Evolutionary conservation across 1,139 yeast genomes (phyloP).

Genomic region (Geotrichum carabidarum): DNA sequence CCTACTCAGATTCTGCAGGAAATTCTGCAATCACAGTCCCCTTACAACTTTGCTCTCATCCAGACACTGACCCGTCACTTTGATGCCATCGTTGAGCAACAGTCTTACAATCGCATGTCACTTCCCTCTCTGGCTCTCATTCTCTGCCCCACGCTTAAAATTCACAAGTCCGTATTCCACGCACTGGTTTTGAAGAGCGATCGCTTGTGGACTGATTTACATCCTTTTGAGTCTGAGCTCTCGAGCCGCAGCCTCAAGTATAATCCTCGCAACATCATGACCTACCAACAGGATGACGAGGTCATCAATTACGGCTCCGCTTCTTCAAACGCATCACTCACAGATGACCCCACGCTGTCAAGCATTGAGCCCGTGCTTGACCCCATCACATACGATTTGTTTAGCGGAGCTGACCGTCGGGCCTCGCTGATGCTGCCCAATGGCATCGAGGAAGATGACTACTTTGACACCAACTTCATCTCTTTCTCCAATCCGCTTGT

Average conservation of each 20-base stretch:
- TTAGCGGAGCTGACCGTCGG: not conserved
- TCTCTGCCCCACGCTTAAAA: conserved; percentile 34
- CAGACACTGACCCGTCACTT: conserved; percentile 31
- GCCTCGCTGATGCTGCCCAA: not conserved
- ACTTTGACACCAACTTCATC: not conserved
- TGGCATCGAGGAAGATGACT: not conserved
- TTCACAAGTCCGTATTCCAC: conserved; percentile 27
- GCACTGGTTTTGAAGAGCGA: conserved; percentile 26
- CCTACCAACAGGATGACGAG: conserved; percentile 9
- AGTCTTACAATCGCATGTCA: conserved; percentile 31
- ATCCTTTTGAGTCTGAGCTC: conserved; percentile 14
- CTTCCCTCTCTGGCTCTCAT: conserved; percentile 31
- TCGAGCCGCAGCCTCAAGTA: not conserved
- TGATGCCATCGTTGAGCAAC: conserved; percentile 23
- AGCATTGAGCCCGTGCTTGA: conserved; percentile 3
- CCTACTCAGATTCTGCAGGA: conserved; percentile 27
- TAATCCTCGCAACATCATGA: conserved; percentile 7
- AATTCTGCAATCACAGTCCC: conserved; percentile 25
- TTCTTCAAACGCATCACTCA: conserved; percentile 5
- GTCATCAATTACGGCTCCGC: not conserved
- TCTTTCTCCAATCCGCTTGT: not conserved
- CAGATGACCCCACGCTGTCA: conserved; percentile 4
- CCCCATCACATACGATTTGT: conserved; percentile 7
- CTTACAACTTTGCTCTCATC: conserved; percentile 30
- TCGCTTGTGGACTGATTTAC: conserved; percentile 24